Evolutionary conservation across 1,284 basidiomycete species (phyloP).

Genomic region (Cutaneotrichosporon sp.): DNA sequence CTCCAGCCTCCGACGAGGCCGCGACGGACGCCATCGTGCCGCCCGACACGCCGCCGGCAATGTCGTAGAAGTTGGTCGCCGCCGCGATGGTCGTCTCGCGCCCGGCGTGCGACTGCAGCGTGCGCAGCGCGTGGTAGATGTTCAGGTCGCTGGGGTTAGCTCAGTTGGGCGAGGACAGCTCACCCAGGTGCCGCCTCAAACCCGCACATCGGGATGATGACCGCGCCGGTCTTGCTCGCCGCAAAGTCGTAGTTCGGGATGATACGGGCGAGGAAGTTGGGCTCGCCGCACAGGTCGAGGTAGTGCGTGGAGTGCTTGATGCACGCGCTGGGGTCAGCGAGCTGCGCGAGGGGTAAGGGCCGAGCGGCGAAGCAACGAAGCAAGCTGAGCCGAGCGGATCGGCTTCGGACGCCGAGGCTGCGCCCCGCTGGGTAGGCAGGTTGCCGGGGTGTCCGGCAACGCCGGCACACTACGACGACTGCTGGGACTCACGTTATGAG

Average conservation of each 20-base stretch:
- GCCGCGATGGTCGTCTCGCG: constrained; percentile 51
- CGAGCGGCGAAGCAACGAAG: not conserved
- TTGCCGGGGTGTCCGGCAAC: too few relatives aligned
- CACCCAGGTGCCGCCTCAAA: constrained; percentile 70
- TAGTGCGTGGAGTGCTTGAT: constrained; percentile 63
- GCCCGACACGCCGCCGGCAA: constrained; percentile 64
- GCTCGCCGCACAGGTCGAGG: constrained; percentile 66
- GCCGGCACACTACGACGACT: too few relatives aligned
- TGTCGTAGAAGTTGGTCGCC: constrained; percentile 58
- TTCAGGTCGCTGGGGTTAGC: constrained; percentile 57
- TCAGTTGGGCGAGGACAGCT: not conserved
- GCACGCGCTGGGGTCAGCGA: constrained; percentile 56
- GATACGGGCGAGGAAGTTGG: constrained; percentile 59
- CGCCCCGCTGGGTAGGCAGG: too few relatives aligned
- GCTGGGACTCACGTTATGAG: constrained; percentile 39
- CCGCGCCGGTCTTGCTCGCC: constrained; percentile 65
- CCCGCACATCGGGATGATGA: constrained; percentile 70
- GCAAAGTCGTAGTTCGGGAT: constrained; percentile 65
- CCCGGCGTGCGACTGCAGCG: constrained; percentile 41
- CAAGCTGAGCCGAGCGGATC: not conserved
- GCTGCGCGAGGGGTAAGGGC: too few relatives aligned
- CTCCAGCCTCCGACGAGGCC: constrained; percentile 52
- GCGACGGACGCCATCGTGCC: constrained; percentile 67
- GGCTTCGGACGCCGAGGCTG: too few relatives aligned
- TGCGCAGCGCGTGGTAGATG: constrained; percentile 62